Evolutionary conservation across 306 rosid genomes (phyloP).

Genomic region (Vigna trinervia): DNA sequence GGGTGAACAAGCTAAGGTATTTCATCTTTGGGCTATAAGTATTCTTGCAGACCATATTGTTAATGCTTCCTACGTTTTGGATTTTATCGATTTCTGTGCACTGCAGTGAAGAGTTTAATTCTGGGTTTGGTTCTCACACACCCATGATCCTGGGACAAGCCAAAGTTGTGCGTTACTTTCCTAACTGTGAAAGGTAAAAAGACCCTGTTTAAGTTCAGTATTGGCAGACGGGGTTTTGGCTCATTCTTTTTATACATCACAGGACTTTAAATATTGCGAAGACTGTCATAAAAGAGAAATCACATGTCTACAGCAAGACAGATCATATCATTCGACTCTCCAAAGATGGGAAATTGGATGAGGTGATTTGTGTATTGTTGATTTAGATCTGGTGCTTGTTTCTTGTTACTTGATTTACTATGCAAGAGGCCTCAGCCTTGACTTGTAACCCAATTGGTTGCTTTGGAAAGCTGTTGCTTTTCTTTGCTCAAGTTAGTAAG

Average conservation of each 20-base stretch:
- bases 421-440: background rate
- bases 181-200: slow-evolving; percentile 79
- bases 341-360: slow-evolving; percentile 71
- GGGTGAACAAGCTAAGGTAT: slow-evolving; percentile 96
- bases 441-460: slow-evolving; percentile 23
- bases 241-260: slow-evolving; percentile 52
- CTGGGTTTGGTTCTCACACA: slow-evolving; percentile 97
- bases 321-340: slow-evolving; percentile 76
- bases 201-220: slow-evolving; percentile 22
- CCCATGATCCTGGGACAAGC: slow-evolving; percentile 97
- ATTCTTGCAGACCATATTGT: slow-evolving; percentile 26
- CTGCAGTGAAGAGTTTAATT: slow-evolving; percentile 82
- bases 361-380: slow-evolving; percentile 59
- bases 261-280: slow-evolving; percentile 84
- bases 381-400: slow-evolving; percentile 27
- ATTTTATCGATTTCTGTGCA: slow-evolving; percentile 44
- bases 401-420: slow-evolving; percentile 31
- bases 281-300: slow-evolving; percentile 73
- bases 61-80: slow-evolving; percentile 30
- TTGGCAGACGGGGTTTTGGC: slow-evolving; percentile 28
- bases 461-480: slow-evolving; percentile 21
- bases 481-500: background rate
- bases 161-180: slow-evolving; percentile 87
- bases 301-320: slow-evolving; percentile 65
- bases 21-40: slow-evolving; percentile 22